These are phyloP conservation scores for Lentinula sp. DNA, from an alignment of 768 basidiomycete genomes.

Conservation along the genomic window DNA sequence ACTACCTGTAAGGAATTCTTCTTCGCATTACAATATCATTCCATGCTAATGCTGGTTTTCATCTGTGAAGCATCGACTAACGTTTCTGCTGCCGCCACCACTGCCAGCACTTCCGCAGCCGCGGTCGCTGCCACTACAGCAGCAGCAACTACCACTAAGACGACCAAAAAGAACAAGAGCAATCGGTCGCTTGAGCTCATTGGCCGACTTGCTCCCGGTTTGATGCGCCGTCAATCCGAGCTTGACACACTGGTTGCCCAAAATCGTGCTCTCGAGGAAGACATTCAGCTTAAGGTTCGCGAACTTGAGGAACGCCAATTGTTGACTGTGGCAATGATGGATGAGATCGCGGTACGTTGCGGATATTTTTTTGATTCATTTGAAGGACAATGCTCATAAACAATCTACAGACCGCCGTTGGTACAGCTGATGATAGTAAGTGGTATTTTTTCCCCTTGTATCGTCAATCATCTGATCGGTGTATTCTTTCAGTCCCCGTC, in stretches of 20 bases:
- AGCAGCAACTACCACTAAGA: neutral
- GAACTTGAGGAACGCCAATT: conserved; percentile 13
- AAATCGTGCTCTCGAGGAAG: conserved; percentile 6
- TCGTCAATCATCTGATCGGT: neutral
- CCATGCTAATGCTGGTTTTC: neutral
- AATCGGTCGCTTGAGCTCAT: neutral
- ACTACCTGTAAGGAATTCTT: neutral
- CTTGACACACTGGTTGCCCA: conserved; percentile 10
- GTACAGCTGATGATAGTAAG: conserved; percentile 16
- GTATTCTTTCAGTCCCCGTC: conserved; percentile 17
- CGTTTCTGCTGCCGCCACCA: neutral
- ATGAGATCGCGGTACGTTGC: conserved; percentile 13
- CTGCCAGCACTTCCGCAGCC: neutral
- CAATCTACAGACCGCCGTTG: conserved; percentile 13
- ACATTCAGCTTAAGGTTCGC: conserved; percentile 5
- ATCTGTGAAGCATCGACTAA: neutral
- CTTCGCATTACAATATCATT: neutral
- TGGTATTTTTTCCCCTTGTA: neutral
- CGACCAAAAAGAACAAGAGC: neutral
- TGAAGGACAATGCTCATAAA: neutral
- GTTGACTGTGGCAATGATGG: conserved; percentile 17
- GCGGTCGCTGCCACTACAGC: neutral
- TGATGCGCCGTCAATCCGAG: neutral
- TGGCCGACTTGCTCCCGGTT: neutral
- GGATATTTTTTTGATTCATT: neutral